phyloP scores from a whole-genome alignment of 495 filamentous ascomycete genomes.

The Neurospora intermedia region DNA sequence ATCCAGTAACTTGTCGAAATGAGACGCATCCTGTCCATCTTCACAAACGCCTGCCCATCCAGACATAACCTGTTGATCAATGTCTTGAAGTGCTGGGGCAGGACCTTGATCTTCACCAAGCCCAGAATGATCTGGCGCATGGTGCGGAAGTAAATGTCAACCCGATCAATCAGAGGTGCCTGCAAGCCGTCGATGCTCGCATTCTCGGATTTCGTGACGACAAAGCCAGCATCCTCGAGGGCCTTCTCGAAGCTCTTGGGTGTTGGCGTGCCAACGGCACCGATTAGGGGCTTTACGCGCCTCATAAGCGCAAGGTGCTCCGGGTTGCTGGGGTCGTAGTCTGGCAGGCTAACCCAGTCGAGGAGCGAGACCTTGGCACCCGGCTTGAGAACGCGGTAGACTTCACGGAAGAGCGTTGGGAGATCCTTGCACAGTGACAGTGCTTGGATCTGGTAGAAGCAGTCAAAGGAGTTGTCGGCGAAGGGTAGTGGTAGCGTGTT shows the following conservation, averaged over 20 bases:
- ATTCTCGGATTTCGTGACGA: slow-evolving; percentile 43
- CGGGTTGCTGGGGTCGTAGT: slow-evolving; percentile 42
- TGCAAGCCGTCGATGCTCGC: slow-evolving; percentile 49
- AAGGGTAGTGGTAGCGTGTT: slow-evolving; percentile 50
- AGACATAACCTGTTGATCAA: slow-evolving; percentile 51
- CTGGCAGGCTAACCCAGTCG: slow-evolving; percentile 50
- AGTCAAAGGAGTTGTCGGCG: slow-evolving; percentile 44
- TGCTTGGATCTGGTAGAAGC: slow-evolving; percentile 56
- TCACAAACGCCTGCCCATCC: slow-evolving; percentile 50
- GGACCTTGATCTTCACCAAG: slow-evolving; percentile 39
- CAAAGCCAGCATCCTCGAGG: slow-evolving; percentile 40
- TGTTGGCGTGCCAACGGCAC: slow-evolving; percentile 52
- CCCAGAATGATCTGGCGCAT: slow-evolving; percentile 43
- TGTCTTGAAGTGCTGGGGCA: slow-evolving; percentile 52
- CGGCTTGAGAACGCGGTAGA: slow-evolving; percentile 47
- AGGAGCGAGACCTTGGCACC: slow-evolving; percentile 46
- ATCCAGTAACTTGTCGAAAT: slow-evolving; percentile 52
- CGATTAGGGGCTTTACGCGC: slow-evolving; percentile 52
- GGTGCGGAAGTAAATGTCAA: slow-evolving; percentile 50
- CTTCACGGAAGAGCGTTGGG: slow-evolving; percentile 39
- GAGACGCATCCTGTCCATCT: slow-evolving; percentile 51
- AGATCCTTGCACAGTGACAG: slow-evolving; percentile 50
- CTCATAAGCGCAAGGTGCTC: slow-evolving; percentile 48
- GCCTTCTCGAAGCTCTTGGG: slow-evolving; percentile 41
- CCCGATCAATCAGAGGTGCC: slow-evolving; percentile 48